Conservation (phyloP, 352 stramenopile species). For the Pelagophyceae sp. region DNA sequence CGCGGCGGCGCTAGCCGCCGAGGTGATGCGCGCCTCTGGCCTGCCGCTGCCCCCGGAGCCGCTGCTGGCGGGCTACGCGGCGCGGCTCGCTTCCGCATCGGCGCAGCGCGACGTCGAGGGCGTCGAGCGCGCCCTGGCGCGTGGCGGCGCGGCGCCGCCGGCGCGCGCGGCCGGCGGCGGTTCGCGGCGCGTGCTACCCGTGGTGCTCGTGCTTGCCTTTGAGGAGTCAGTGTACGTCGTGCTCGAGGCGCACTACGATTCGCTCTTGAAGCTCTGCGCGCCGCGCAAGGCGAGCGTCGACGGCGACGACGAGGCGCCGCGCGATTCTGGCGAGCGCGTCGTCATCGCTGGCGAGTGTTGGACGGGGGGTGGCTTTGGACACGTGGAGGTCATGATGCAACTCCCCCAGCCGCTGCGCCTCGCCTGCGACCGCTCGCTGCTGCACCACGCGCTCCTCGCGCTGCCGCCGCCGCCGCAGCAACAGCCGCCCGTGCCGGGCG, state of each 20-base stretch:
- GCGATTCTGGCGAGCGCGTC: not conserved
- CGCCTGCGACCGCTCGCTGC: not conserved
- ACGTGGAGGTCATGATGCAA: slow-evolving; percentile 7
- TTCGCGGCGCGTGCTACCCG: not conserved
- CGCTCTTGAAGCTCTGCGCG: not conserved
- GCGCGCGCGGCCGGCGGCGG: too few relatives aligned
- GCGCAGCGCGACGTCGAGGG: slow-evolving; percentile 8
- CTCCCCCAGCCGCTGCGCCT: not conserved
- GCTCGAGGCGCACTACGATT: not conserved
- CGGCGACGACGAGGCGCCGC: not conserved
- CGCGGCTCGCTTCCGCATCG: not conserved
- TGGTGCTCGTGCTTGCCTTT: not conserved
- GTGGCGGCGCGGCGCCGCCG: not conserved
- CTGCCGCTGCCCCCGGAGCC: not conserved
- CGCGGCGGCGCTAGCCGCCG: not conserved
- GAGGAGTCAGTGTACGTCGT: not conserved
- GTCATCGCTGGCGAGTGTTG: not conserved
- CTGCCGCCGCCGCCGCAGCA: not conserved
- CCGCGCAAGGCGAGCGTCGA: not conserved
- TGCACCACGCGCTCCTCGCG: not conserved
- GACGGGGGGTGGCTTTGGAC: not conserved
- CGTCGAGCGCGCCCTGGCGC: not conserved
- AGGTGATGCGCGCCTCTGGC: not conserved
- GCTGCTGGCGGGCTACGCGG: not conserved
- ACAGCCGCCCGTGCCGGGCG: too few relatives aligned